Evolutionary conservation across 2,329 filamentous ascomycete species (phyloP).

Genomic region (Xylariaceae sp.): DNA sequence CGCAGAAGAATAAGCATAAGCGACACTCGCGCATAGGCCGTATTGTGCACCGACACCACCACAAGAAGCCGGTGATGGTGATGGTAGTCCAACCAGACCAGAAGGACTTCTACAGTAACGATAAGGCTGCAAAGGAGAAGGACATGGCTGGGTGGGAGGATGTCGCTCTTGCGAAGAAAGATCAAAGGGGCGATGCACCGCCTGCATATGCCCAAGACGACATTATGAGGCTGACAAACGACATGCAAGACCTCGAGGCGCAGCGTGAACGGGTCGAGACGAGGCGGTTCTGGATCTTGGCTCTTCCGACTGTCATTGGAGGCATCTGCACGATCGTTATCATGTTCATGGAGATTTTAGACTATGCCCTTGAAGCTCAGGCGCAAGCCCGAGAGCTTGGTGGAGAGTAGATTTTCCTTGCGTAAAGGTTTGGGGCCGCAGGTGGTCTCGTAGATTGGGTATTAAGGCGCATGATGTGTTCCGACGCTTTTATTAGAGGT

Average conservation of each 20-base stretch:
- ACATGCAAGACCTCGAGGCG: neutral
- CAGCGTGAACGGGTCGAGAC: constrained; percentile 1
- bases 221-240: no score
- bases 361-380: no score
- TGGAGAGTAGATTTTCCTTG: no score
- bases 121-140: neutral
- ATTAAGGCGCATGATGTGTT: no score
- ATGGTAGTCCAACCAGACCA: neutral
- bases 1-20: neutral
- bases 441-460: no score
- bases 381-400: no score
- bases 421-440: no score
- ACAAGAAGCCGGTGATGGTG: neutral
- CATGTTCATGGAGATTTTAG: neutral
- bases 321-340: neutral
- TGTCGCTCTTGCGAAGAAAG: neutral
- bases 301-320: neutral
- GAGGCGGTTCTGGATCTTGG: constrained; percentile 1
- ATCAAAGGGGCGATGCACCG: neutral
- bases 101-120: neutral
- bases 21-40: neutral
- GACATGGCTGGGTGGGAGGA: neutral
- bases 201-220: neutral
- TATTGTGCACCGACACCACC: neutral
- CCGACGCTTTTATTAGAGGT: no score